Base-by-base conservation (phyloP, 768 basidiomycete species). In the Tricholoma terreum region DNA sequence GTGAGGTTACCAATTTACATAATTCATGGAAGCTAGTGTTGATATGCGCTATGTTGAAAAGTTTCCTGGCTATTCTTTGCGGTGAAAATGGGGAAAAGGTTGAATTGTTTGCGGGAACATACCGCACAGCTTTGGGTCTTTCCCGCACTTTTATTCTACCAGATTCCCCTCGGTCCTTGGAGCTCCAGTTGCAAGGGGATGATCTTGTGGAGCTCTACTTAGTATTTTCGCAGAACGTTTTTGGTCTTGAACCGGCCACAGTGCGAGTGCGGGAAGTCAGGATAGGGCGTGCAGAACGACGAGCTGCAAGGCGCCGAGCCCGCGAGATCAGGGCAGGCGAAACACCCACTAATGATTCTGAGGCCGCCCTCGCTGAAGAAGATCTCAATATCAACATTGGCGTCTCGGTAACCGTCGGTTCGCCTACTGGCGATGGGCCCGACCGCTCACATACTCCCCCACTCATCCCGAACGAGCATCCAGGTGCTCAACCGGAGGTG, bases 101-200 rank as follows among this genome's bases (percentile, higher is more conserved):
- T 48, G 93, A 96, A 66, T 76, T 96, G 10, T 96, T 95, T 70
- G 93, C 94, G 38, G 93, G 94, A 24, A 93, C 93, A 10, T 90
- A 91, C 62, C 80, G 89, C 54, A 91, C 90, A n/a, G 92, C 93
- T 5, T 82, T 95, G 12, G 89, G 89, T 0, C 80, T 95, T 33
- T 94, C 92, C n/a, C 83, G 93, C 43, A 95, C 93, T 1, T 95
- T 95, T 69, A 94, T 95, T 60, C 76, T 95, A 35, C 93, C 93
- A 0, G 93, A 95, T 66, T 93, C 92, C 11, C 93, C 93, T 3
- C 82, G 89, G 24, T 90, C 90, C 2, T 75, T 95, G 51, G 94
- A 94, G 67, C 77, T 95, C 19, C 86, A 95, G 69, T 76, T 95
- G 10, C 93, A 95, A 70, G 93, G 93, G 6, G 94, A 95, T 67